phyloP scores from a whole-genome alignment of 306 rosid species.

The Coriaria nepalensis region DNA sequence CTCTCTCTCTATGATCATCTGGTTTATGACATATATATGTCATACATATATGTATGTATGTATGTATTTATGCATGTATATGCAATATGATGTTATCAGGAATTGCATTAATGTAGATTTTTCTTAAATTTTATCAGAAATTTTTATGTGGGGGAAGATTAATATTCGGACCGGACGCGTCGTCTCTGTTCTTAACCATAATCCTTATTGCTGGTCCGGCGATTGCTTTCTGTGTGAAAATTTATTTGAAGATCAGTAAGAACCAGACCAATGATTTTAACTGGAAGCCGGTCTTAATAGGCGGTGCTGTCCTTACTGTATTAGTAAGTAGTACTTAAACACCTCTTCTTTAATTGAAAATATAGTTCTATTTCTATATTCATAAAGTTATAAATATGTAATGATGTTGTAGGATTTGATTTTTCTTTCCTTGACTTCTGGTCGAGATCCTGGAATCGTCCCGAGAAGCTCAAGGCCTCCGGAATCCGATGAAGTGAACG shows the following conservation, averaged over 20 bases:
- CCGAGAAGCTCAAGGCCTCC: slow-evolving; percentile 56
- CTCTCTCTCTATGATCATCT: too few species aligned
- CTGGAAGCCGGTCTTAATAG: slow-evolving; percentile 32
- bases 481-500: slow-evolving; percentile 38
- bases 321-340: slow-evolving; percentile 58
- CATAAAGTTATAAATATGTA: slow-evolving; percentile 6
- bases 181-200: slow-evolving; percentile 51
- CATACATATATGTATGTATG: too few species aligned
- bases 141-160: slow-evolving; percentile 78
- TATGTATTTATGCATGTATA: too few species aligned
- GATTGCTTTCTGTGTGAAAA: slow-evolving; percentile 57
- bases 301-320: slow-evolving; percentile 57
- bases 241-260: slow-evolving; percentile 23
- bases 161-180: slow-evolving; percentile 68
- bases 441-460: slow-evolving; percentile 89
- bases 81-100: too few species aligned
- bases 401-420: slow-evolving; percentile 48
- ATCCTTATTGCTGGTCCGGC: slow-evolving; percentile 83
- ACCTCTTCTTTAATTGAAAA: slow-evolving; percentile 5
- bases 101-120: too few species aligned
- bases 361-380: slow-evolving; percentile 3
- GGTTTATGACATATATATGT: too few species aligned
- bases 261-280: slow-evolving; percentile 22
- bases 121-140: slow-evolving; percentile 34
- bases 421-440: slow-evolving; percentile 74